Conservation (phyloP, 1,284 basidiomycete genomes). For the Volvariella volvacea region DNA sequence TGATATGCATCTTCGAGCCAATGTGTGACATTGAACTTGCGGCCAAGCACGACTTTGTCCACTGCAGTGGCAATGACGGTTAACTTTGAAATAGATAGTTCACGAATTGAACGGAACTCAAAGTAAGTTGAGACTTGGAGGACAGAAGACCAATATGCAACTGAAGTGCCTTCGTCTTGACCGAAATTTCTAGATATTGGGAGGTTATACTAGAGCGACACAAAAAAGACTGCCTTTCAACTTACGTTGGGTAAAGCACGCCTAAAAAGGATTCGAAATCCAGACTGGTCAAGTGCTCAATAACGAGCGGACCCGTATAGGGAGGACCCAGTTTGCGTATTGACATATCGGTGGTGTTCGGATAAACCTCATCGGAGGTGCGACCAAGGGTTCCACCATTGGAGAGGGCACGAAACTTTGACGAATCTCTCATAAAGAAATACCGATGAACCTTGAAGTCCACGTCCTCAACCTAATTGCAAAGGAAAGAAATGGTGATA, state of each 20-base stretch:
- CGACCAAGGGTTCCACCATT: slow-evolving; percentile 3
- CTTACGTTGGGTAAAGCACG: slow-evolving; percentile 27
- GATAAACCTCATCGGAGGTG: no score
- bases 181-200: slow-evolving; percentile 18
- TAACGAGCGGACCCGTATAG: slow-evolving; percentile 11
- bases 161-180: slow-evolving; percentile 20
- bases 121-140: slow-evolving; percentile 26
- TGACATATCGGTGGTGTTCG: neutral
- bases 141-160: slow-evolving; percentile 31
- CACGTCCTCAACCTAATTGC: slow-evolving; percentile 18
- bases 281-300: slow-evolving; percentile 11
- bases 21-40: slow-evolving; percentile 19
- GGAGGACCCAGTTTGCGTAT: slow-evolving; percentile 5
- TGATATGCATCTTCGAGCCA: slow-evolving; percentile 29
- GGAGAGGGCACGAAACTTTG: slow-evolving; percentile 17
- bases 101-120: slow-evolving; percentile 24
- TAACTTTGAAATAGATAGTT: slow-evolving; percentile 28
- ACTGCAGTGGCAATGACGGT: slow-evolving; percentile 18
- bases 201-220: neutral
- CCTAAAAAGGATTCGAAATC: slow-evolving; percentile 26
- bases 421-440: slow-evolving; percentile 26
- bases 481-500: no score
- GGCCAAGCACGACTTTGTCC: slow-evolving; percentile 27
- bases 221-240: slow-evolving; percentile 4
- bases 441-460: slow-evolving; percentile 17